phyloP scores from a whole-genome alignment of 2,329 filamentous ascomycete species.

The Seiridium cupressi region DNA sequence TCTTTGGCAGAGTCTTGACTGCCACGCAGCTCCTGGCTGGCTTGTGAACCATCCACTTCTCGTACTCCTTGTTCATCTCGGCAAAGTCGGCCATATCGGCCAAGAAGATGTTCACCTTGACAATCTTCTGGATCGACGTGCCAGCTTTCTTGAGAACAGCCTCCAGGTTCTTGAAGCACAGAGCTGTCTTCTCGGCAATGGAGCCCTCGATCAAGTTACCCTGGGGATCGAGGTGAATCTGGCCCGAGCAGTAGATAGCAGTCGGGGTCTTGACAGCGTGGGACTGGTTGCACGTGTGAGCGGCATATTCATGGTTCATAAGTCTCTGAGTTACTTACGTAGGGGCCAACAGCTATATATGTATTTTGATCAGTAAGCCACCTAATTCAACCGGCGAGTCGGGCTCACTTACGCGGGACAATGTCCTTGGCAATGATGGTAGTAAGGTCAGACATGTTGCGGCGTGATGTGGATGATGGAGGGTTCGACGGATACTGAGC shows the following conservation, averaged over 20 bases:
- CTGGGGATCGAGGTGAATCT: constrained; percentile 66
- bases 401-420: constrained; percentile 48
- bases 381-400: too few species aligned
- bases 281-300: constrained; percentile 40
- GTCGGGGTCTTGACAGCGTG: constrained; percentile 65
- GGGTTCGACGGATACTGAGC: constrained; percentile 17
- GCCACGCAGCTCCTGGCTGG: constrained; percentile 88
- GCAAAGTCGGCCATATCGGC: constrained; percentile 88
- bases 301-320: background rate
- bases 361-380: constrained; percentile 10
- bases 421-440: constrained; percentile 58
- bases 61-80: constrained; percentile 83
- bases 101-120: constrained; percentile 92
- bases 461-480: constrained; percentile 28
- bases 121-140: constrained; percentile 73
- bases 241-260: constrained; percentile 66
- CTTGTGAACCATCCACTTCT: constrained; percentile 79
- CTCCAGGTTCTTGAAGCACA: constrained; percentile 73
- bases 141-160: constrained; percentile 82
- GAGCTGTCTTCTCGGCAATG: constrained; percentile 62
- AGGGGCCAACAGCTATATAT: constrained; percentile 56
- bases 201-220: constrained; percentile 56
- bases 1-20: constrained; percentile 84
- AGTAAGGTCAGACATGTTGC: constrained; percentile 43
- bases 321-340: constrained; percentile 43